phyloP scores from a whole-genome alignment of 768 basidiomycete genomes.

The Megacollybia marginata region DNA sequence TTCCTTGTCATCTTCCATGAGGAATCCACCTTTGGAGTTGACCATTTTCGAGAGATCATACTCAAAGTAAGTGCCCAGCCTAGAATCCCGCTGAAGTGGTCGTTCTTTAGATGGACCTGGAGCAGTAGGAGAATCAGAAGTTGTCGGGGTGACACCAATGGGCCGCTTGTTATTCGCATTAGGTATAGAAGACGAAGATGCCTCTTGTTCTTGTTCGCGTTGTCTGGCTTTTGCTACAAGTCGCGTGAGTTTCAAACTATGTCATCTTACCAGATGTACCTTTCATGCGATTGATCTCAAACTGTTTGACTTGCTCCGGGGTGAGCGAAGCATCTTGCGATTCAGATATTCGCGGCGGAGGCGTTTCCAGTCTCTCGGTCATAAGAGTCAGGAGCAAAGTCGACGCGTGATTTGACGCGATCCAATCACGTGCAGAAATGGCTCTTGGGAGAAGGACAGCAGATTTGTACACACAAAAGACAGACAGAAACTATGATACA shows the following conservation, averaged over 20 bases:
- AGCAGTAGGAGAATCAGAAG: slow-evolving; percentile 53
- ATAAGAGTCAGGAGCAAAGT: no score
- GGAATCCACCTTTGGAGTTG: slow-evolving; percentile 93
- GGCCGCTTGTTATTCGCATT: slow-evolving; percentile 79
- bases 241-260: not conserved
- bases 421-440: no score
- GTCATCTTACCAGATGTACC: slow-evolving; percentile 29
- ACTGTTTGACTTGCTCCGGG: slow-evolving; percentile 61
- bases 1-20: slow-evolving; percentile 84
- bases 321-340: slow-evolving; percentile 24
- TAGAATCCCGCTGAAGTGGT: slow-evolving; percentile 63
- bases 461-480: not conserved
- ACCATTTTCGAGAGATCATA: slow-evolving; percentile 97
- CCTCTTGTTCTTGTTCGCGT: slow-evolving; percentile 53
- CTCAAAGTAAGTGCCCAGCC: slow-evolving; percentile 89
- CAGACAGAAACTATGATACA: not conserved
- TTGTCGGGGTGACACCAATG: slow-evolving; percentile 47
- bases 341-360: not conserved
- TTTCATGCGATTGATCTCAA: slow-evolving; percentile 76
- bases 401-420: no score
- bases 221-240: slow-evolving; percentile 67
- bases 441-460: no score
- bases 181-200: slow-evolving; percentile 33
- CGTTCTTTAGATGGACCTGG: slow-evolving; percentile 39
- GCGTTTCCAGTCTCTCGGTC: not conserved